These are phyloP conservation scores for Monosporozyma aerobia DNA, from an alignment of 805 yeast species.

Conservation along the genomic window DNA sequence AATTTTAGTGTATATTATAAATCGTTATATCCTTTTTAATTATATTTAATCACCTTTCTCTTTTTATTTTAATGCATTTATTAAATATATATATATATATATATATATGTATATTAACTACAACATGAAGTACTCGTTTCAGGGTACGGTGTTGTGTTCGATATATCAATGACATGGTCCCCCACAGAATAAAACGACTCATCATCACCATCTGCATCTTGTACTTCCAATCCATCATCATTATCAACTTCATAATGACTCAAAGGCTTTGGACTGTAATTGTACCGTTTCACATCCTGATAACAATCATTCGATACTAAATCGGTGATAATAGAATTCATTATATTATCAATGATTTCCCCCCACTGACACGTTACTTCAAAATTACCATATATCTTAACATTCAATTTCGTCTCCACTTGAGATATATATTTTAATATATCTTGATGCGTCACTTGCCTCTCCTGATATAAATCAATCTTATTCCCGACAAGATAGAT, in stretches of 20 bases:
- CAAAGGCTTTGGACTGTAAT: background rate
- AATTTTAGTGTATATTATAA: constrained; percentile 5
- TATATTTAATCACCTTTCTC: background rate
- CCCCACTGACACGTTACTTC: constrained; percentile 41
- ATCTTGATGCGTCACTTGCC: constrained; percentile 34
- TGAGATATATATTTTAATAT: constrained; percentile 28
- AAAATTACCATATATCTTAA: constrained; percentile 35
- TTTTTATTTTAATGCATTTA: background rate
- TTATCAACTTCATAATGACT: background rate
- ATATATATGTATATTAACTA: background rate
- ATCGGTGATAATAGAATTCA: constrained; percentile 33
- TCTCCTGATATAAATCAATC: constrained; percentile 29
- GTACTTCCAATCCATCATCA: background rate
- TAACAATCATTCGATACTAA: constrained; percentile 32
- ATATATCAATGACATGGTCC: background rate
- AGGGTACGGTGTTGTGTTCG: background rate
- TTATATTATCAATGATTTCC: constrained; percentile 31
- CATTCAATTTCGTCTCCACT: constrained; percentile 24
- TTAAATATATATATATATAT: too few species aligned
- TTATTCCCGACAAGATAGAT: constrained; percentile 41
- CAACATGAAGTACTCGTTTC: background rate
- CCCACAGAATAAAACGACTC: background rate
- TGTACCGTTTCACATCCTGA: constrained; percentile 18
- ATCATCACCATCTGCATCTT: background rate
- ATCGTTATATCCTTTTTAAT: background rate